Conservation (phyloP, 257 asterid species). For the Rubia yunnanensis region DNA sequence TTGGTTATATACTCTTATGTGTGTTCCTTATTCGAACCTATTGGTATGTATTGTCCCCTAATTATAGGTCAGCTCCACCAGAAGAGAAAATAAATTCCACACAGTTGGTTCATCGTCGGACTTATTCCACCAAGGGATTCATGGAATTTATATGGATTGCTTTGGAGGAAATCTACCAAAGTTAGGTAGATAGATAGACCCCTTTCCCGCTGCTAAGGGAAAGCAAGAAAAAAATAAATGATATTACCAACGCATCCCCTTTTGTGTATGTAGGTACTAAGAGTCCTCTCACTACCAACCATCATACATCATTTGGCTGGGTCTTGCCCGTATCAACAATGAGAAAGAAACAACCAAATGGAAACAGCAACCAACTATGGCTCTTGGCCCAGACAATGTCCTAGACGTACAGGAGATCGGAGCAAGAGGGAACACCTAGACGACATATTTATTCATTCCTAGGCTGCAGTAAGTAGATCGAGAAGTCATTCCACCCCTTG, state of each 20-base stretch:
- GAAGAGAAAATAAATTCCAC: conserved; percentile 3
- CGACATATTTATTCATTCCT: background rate
- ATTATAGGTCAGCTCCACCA: conserved; percentile 6
- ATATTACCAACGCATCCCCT: conserved; percentile 1
- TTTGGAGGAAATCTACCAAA: conserved; percentile 14
- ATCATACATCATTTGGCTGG: conserved; percentile 3
- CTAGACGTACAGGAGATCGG: background rate
- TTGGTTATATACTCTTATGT: conserved; percentile 14
- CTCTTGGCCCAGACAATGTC: conserved; percentile 1
- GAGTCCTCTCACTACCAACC: conserved; percentile 1
- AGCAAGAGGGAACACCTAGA: background rate
- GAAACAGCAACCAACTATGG: background rate
- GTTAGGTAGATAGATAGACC: conserved; percentile 14
- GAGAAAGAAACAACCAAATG: background rate
- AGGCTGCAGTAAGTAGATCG: too few relatives aligned
- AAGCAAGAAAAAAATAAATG: background rate
- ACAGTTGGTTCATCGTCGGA: background rate
- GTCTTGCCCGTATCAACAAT: background rate
- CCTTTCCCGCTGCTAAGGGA: conserved; percentile 8
- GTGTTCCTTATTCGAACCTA: conserved; percentile 8
- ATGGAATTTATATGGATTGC: conserved; percentile 11
- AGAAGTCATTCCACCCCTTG: too few relatives aligned
- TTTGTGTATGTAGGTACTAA: conserved; percentile 1
- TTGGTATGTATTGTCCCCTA: too few relatives aligned
- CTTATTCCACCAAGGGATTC: conserved; percentile 9